Conservation (phyloP, 1,284 basidiomycete genomes). For the Ceratobasidium sp. region DNA sequence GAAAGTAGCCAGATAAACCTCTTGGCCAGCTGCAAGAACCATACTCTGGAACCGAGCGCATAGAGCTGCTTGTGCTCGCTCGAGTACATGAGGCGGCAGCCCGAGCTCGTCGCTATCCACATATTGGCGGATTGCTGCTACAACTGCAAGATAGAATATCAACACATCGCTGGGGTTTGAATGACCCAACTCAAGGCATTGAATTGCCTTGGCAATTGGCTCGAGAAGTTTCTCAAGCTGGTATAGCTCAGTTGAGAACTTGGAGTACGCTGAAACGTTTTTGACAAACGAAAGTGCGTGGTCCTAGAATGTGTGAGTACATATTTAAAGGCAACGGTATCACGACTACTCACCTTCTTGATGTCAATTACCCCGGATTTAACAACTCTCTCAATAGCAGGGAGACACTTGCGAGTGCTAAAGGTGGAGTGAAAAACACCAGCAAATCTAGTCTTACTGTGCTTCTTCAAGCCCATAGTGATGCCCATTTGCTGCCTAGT, state of each 20-base stretch:
- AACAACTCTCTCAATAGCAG: constrained; percentile 15
- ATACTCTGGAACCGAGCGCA: constrained; percentile 31
- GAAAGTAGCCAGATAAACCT: constrained; percentile 41
- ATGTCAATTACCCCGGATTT: not conserved
- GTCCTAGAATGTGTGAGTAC: not conserved
- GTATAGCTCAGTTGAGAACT: not conserved
- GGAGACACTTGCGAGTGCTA: not conserved
- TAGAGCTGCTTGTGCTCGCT: not conserved
- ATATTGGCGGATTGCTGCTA: constrained; percentile 29
- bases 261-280: not conserved
- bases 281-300: constrained; percentile 4
- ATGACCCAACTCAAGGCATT: constrained; percentile 42
- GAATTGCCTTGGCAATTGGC: constrained; percentile 41
- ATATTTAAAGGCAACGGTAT: not conserved
- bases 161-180: constrained; percentile 45
- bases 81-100: constrained; percentile 11
- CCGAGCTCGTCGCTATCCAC: constrained; percentile 40
- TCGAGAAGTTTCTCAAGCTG: constrained; percentile 35
- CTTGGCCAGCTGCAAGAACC: constrained; percentile 35
- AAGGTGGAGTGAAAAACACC: constrained; percentile 49
- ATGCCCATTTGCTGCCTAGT: constrained; percentile 46
- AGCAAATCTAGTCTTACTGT: constrained; percentile 56
- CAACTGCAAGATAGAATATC: constrained; percentile 35
- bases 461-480: constrained; percentile 53
- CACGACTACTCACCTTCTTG: constrained; percentile 17